These are phyloP conservation scores for Populus simonii DNA, from an alignment of 345 rosid genomes.

Conservation along the genomic window DNA sequence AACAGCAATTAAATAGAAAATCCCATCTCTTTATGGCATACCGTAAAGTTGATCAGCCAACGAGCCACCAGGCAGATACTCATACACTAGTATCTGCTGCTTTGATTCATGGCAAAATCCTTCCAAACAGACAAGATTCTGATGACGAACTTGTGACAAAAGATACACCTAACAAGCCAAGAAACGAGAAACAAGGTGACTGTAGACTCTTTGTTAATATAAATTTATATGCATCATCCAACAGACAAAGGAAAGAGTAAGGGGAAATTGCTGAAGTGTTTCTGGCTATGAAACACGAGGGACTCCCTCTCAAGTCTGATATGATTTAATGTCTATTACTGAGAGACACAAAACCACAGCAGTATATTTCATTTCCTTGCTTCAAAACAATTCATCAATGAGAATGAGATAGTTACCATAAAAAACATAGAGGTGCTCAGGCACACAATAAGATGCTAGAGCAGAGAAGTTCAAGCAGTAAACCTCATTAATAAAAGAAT, in stretches of 20 bases:
- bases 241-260: not conserved
- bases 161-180: slow-evolving; percentile 54
- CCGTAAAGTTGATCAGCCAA: slow-evolving; percentile 83
- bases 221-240: not conserved
- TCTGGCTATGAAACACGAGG: no score
- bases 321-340: no score
- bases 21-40: slow-evolving; percentile 16
- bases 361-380: no score
- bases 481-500: slow-evolving; percentile 92
- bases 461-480: slow-evolving; percentile 8
- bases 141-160: slow-evolving; percentile 73
- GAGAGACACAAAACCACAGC: no score
- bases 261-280: no score
- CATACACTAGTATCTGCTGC: slow-evolving; percentile 86
- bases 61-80: slow-evolving; percentile 82
- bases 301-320: no score
- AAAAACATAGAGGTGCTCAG: not conserved
- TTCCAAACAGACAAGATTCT: slow-evolving; percentile 80
- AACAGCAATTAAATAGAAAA: not conserved
- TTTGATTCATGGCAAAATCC: slow-evolving; percentile 82
- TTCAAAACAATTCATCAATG: no score
- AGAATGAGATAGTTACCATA: no score
- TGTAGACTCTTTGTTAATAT: no score
- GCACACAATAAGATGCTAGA: not conserved
- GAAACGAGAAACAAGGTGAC: not conserved